phyloP scores from a whole-genome alignment of 78 protist species.

The Dictyostelium intermedium region DNA sequence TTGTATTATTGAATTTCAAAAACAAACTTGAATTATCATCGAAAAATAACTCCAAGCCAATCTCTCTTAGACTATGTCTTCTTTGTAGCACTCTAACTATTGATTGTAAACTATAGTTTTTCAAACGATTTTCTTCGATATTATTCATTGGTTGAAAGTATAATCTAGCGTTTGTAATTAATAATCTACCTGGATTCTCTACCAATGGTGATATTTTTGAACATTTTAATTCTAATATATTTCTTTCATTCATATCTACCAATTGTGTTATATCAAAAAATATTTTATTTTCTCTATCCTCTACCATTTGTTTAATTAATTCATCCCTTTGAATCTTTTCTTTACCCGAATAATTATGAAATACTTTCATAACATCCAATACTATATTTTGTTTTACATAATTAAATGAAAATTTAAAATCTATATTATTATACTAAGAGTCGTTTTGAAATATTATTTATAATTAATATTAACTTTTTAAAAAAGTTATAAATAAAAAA shows the following conservation, averaged over 20 bases:
- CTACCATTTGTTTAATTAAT: constrained; percentile 32
- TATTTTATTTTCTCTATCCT: constrained; percentile 45
- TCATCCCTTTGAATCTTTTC: constrained; percentile 31
- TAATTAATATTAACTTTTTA: not conserved
- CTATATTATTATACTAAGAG: not conserved
- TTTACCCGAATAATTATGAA: constrained; percentile 34
- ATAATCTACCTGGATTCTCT: constrained; percentile 86
- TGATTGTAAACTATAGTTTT: constrained; percentile 45
- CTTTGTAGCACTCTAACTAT: constrained; percentile 56
- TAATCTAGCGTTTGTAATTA: constrained; percentile 78
- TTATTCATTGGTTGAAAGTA: constrained; percentile 92
- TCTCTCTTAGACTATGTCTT: constrained; percentile 79
- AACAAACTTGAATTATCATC: constrained; percentile 42
- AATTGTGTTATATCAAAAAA: constrained; percentile 50
- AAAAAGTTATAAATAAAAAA: not conserved
- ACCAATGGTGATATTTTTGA: constrained; percentile 85
- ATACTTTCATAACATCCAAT: constrained; percentile 36
- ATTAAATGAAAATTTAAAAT: constrained; percentile 75
- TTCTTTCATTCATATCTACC: constrained; percentile 65
- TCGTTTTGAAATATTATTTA: not conserved
- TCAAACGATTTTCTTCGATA: constrained; percentile 74
- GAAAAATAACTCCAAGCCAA: constrained; percentile 76
- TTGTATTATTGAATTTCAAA: constrained; percentile 29
- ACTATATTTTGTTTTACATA: constrained; percentile 45
- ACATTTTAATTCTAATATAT: constrained; percentile 44